Percentiles rank a stretch among this genome's conserved stretches.
Evolutionary conservation across 495 filamentous ascomycete genomes (phyloP).

Genomic region (Lindgomyces ingoldianus): DNA sequence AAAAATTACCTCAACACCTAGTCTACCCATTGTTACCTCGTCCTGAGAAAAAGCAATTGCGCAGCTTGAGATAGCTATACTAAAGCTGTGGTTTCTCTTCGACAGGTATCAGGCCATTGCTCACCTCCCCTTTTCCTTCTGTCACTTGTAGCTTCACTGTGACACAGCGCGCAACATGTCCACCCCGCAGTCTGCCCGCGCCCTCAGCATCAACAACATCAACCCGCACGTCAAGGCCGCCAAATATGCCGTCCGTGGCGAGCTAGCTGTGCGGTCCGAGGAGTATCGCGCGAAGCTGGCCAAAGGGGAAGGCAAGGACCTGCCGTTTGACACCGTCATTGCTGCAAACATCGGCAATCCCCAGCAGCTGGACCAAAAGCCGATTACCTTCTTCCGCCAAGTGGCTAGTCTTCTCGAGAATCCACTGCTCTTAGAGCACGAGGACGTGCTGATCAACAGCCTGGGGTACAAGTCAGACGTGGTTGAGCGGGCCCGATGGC

Average conservation of each 20-base stretch:
- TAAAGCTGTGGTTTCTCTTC: slow-evolving; percentile 8
- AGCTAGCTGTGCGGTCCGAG: slow-evolving; percentile 88
- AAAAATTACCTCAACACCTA: slow-evolving; percentile 32
- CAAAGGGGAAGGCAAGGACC: slow-evolving; percentile 56
- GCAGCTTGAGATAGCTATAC: slow-evolving; percentile 12
- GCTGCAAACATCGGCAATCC: slow-evolving; percentile 98
- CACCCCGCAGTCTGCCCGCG: slow-evolving; percentile 53
- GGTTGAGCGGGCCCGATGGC: slow-evolving; percentile 73
- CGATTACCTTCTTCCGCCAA: slow-evolving; percentile 98
- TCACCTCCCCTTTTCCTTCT: slow-evolving; percentile 1
- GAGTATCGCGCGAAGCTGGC: slow-evolving; percentile 73
- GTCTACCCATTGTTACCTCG: not conserved
- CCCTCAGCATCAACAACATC: slow-evolving; percentile 83
- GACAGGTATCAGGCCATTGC: slow-evolving; percentile 3
- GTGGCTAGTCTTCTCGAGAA: slow-evolving; percentile 93
- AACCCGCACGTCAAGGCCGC: slow-evolving; percentile 81
- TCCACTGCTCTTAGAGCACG: slow-evolving; percentile 75
- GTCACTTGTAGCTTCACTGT: too few relatives aligned
- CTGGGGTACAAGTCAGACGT: slow-evolving; percentile 88
- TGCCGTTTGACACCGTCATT: slow-evolving; percentile 89
- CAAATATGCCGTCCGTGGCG: slow-evolving; percentile 95
- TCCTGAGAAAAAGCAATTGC: slow-evolving; percentile 30
- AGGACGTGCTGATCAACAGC: slow-evolving; percentile 62
- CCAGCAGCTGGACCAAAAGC: slow-evolving; percentile 97
- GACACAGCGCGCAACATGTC: slow-evolving; percentile 58